Base-by-base conservation (phyloP, 306 rosid genomes). In the Vigna nakashimae region DNA sequence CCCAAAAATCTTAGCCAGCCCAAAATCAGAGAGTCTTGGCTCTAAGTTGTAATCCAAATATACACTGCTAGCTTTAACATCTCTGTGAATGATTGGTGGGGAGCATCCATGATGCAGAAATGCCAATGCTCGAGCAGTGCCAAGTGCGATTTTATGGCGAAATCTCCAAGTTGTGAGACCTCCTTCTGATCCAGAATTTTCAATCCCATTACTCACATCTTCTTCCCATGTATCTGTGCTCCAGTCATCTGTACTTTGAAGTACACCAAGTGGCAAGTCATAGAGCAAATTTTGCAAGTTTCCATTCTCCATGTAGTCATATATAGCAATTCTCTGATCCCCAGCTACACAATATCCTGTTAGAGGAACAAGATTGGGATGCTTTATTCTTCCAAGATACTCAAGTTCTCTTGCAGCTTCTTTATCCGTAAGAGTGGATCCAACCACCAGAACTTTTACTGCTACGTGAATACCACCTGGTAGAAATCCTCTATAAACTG, bases 281-380 rank as follows among this genome's bases (percentile, higher is more conserved):
- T 93, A 87, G 17, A 93, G 95, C 86, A 93, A 86, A 68, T 93
- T 91, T 82, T 93, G 98, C 82, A 91, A 64, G 87, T 89, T 91
- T 20, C 98, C 98, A 80, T 93, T 93, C 88, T 91, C 97, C 98
- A 93, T 93, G 82, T 93, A 91, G 64, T 93, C 98, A 85, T 93
- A 93, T 77, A 93, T 89, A 4, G 95, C 93, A 76, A 93, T 91
- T 43, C 97, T 86, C 63, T 93, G 98, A 75, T 93, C 98, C 57
- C 98, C 98, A 17, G 98, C 98, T 66, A 93, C 81, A 89, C 98
- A 93, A 81, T 91, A 93, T 73, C 98, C 98, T 22, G 95, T 91
- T 79, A 93, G 76, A 12, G 98, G 97, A 69, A 88, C 98, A 73
- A 93, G 98, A 82, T 93, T 93, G 0, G 93, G 92, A 79, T 93